Evolutionary conservation across 495 filamentous ascomycete genomes (phyloP).

Genomic region (Penicillium macrosclerotiorum): DNA sequence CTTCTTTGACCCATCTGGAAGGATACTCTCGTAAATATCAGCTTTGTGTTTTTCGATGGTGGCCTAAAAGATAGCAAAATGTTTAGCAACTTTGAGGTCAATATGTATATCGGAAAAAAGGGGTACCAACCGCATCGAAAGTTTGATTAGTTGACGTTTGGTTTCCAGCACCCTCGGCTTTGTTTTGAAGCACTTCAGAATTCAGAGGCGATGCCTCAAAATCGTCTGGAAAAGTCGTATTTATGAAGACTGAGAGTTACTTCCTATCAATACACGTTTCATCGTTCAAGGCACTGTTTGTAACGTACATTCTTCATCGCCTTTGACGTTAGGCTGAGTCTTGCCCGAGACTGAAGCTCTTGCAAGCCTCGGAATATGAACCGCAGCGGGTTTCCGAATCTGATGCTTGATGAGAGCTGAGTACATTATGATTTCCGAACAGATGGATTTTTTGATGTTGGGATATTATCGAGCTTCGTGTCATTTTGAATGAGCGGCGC

Average conservation of each 20-base stretch:
- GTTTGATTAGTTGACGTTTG: neutral
- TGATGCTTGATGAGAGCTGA: slow-evolving; percentile 13
- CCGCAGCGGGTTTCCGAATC: slow-evolving; percentile 7
- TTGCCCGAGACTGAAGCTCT: slow-evolving; percentile 10
- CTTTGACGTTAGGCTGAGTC: slow-evolving; percentile 2
- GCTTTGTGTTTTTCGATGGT: slow-evolving; percentile 11
- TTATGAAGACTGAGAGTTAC: slow-evolving; percentile 10
- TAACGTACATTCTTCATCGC: slow-evolving; percentile 14
- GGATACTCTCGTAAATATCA: slow-evolving; percentile 18
- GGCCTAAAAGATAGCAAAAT: too few species aligned
- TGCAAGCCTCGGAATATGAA: slow-evolving; percentile 1
- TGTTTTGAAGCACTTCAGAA: slow-evolving; percentile 5
- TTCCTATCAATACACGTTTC: neutral
- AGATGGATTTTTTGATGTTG: neutral
- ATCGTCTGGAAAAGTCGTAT: slow-evolving; percentile 19
- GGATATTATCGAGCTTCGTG: too few species aligned
- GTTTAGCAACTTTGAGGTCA: too few species aligned
- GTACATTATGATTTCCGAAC: slow-evolving; percentile 7
- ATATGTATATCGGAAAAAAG: neutral
- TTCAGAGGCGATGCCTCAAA: slow-evolving; percentile 12
- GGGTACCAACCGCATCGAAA: neutral
- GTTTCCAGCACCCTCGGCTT: neutral
- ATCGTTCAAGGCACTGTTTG: neutral
- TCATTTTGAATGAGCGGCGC: too few species aligned
- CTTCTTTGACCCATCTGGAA: neutral